phyloP scores from a whole-genome alignment of 257 asterid species.

The Fraxinus anomala region DNA sequence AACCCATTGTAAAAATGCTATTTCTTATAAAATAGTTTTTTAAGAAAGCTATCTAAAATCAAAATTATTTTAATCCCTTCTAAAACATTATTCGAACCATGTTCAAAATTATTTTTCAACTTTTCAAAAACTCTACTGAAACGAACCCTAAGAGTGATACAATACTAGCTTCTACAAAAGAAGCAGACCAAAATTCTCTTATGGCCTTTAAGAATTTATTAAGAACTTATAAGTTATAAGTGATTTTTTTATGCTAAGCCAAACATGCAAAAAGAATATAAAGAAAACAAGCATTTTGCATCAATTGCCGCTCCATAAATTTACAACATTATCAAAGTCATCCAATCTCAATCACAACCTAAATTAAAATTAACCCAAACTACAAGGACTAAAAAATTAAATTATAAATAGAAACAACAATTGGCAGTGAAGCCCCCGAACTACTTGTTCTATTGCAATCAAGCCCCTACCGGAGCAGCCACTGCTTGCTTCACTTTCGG shows the following conservation, averaged over 20 bases:
- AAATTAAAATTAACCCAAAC: constrained; percentile 41
- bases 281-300: background rate
- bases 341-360: constrained; percentile 27
- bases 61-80: no score
- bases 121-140: no score
- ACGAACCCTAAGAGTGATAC: no score
- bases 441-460: constrained; percentile 27
- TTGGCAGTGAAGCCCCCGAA: constrained; percentile 42
- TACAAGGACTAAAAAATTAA: constrained; percentile 35
- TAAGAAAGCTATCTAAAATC: no score
- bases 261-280: background rate
- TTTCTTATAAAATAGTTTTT: no score
- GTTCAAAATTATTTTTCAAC: no score
- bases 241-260: background rate
- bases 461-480: constrained; percentile 72
- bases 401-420: constrained; percentile 27
- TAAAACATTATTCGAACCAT: no score
- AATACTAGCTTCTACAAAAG: no score
- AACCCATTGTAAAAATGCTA: no score
- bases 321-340: constrained; percentile 35
- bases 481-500: constrained; percentile 68
- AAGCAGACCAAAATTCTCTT: no score
- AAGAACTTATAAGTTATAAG: background rate
- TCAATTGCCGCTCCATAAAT: constrained; percentile 38
- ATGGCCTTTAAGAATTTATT: no score